phyloP scores from a whole-genome alignment of 2,329 filamentous ascomycete genomes.

The Xylaria arbuscula region DNA sequence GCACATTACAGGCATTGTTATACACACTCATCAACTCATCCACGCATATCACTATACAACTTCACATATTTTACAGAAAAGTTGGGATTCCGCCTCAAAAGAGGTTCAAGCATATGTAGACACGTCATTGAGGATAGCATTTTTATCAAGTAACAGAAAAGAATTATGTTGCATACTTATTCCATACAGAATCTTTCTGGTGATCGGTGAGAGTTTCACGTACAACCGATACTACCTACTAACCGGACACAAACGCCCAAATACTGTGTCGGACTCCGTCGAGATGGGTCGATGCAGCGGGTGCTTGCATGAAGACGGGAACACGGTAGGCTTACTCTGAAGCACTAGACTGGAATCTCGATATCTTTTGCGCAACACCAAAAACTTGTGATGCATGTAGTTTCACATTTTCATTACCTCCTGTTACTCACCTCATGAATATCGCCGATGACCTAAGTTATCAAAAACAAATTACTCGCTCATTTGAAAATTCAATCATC shows the following conservation, averaged over 20 bases:
- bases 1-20: slow-evolving; percentile 6
- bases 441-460: neutral
- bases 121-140: slow-evolving; percentile 10
- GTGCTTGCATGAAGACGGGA: slow-evolving; percentile 27
- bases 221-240: neutral
- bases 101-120: slow-evolving; percentile 8
- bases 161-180: slow-evolving; percentile 1
- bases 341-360: neutral
- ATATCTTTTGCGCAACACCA: neutral
- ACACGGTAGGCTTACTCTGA: slow-evolving; percentile 11
- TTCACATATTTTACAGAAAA: neutral
- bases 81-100: neutral
- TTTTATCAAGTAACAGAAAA: slow-evolving; percentile 18
- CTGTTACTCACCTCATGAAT: neutral
- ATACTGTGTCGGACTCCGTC: neutral
- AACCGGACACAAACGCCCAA: neutral
- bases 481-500: no score
- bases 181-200: neutral
- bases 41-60: slow-evolving; percentile 13
- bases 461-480: no score
- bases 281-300: slow-evolving; percentile 30
- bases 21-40: slow-evolving; percentile 7
- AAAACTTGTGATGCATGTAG: neutral
- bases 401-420: neutral
- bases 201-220: neutral